phyloP scores from a whole-genome alignment of 202 grass and related monocot genomes.

The Cymbopogon flexuosus region DNA sequence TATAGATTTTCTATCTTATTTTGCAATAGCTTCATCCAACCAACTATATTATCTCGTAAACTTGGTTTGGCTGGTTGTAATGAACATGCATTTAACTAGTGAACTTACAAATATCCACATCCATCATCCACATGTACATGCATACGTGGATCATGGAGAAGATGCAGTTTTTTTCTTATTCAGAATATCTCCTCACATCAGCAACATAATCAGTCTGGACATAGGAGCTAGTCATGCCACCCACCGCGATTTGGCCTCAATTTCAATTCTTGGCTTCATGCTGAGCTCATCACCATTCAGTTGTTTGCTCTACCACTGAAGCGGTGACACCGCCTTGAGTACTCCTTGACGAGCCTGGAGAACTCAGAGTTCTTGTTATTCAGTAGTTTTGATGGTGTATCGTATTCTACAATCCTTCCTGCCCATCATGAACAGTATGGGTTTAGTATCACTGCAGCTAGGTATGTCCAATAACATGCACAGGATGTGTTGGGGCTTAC shows the following conservation, averaged over 20 bases:
- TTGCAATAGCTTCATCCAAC: not conserved
- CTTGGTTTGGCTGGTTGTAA: not conserved
- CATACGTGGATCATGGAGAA: too few species aligned
- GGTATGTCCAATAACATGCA: too few species aligned
- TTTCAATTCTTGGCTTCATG: not conserved
- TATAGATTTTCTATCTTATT: not conserved
- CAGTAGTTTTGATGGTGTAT: constrained; percentile 65
- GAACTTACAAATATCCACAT: not conserved
- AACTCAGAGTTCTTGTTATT: constrained; percentile 75
- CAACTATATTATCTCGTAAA: not conserved
- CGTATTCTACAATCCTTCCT: constrained; percentile 75
- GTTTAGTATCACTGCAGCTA: too few species aligned
- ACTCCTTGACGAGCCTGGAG: constrained; percentile 88
- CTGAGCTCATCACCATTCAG: not conserved
- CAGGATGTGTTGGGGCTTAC: constrained; percentile 28
- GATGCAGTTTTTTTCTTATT: too few species aligned
- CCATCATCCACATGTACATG: too few species aligned
- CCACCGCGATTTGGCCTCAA: not conserved
- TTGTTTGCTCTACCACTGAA: constrained; percentile 18
- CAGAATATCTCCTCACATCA: too few species aligned
- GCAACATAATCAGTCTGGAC: too few species aligned
- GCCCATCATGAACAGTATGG: constrained; percentile 10
- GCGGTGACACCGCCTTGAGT: constrained; percentile 56
- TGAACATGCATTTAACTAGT: not conserved
- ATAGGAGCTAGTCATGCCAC: too few species aligned